Percentiles rank a stretch among this genome's conserved stretches.
These are phyloP conservation scores for Austroboletus niveus DNA, from an alignment of 1,284 basidiomycete genomes.

Conservation along the genomic window DNA sequence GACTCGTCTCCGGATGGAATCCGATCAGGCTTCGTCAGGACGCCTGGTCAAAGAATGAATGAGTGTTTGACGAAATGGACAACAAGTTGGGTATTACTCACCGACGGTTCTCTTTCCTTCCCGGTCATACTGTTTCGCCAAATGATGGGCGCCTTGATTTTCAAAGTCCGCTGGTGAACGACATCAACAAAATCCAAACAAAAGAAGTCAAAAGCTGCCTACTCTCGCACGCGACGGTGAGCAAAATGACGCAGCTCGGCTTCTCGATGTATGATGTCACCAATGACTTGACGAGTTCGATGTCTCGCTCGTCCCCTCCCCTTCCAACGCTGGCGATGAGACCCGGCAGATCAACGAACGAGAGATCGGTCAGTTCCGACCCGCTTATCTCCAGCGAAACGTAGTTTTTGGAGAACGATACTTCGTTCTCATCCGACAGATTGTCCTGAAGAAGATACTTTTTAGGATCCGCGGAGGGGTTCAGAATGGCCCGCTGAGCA, in stretches of 20 bases:
- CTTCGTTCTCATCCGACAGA: slow-evolving; percentile 33
- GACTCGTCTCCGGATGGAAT: slow-evolving; percentile 61
- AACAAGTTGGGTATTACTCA: no score
- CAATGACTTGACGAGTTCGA: slow-evolving; percentile 60
- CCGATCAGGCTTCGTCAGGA: slow-evolving; percentile 80
- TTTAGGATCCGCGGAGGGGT: slow-evolving; percentile 42
- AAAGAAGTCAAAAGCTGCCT: not conserved
- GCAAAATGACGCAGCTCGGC: slow-evolving; percentile 64
- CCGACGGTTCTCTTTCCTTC: no score
- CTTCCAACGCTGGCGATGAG: slow-evolving; percentile 61
- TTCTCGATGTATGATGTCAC: slow-evolving; percentile 60
- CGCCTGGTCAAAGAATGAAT: slow-evolving; percentile 44
- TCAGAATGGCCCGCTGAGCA: slow-evolving; percentile 72
- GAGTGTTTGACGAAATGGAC: no score
- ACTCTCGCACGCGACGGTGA: slow-evolving; percentile 77
- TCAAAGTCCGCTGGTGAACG: slow-evolving; percentile 62
- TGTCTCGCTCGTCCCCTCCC: slow-evolving; percentile 51
- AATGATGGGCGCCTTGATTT: slow-evolving; percentile 63
- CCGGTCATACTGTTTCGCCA: slow-evolving; percentile 43
- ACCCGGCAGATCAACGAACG: slow-evolving; percentile 56
- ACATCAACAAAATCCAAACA: not conserved
- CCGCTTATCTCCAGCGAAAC: slow-evolving; percentile 69
- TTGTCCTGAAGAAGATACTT: slow-evolving; percentile 45
- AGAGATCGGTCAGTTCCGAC: slow-evolving; percentile 64
- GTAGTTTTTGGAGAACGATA: slow-evolving; percentile 62